Percentiles rank a stretch among this genome's conserved stretches.
These are phyloP conservation scores for maize (Zea mays) DNA, from an alignment of 176 grass and related monocot species.

Conservation along the genomic window DNA sequence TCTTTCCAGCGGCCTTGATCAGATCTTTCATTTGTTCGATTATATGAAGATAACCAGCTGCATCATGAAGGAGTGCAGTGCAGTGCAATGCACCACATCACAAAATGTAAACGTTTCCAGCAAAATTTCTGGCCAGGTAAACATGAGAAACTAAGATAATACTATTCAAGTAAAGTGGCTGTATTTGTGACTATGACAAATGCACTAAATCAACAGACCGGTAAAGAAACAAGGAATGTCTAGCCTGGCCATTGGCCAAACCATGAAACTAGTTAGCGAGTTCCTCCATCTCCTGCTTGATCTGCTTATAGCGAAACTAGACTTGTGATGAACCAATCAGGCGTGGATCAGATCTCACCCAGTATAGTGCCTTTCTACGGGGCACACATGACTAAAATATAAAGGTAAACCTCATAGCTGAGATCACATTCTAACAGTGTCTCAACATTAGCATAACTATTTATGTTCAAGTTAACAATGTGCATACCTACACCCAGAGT, in stretches of 20 bases:
- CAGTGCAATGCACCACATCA: constrained; percentile 30
- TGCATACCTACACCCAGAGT: constrained; percentile 90
- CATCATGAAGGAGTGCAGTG: constrained; percentile 21
- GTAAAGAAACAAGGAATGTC: neutral
- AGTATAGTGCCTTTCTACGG: neutral
- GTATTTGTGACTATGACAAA: constrained; percentile 8
- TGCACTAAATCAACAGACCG: neutral
- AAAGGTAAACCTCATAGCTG: neutral
- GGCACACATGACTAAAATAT: neutral
- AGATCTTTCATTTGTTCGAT: constrained; percentile 93
- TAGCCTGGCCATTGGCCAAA: neutral
- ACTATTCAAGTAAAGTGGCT: neutral
- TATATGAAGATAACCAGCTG: constrained; percentile 97
- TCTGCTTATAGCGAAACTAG: neutral
- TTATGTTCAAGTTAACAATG: constrained; percentile 19
- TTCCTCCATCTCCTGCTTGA: neutral
- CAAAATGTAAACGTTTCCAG: constrained; percentile 10
- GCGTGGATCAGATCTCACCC: neutral
- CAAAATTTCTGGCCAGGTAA: neutral
- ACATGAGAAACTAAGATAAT: neutral
- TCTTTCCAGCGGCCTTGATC: constrained; percentile 83
- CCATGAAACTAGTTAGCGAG: neutral
- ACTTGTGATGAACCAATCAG: neutral
- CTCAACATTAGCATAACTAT: neutral
- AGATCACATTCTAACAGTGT: neutral